A percentile compares a stretch with the other conserved stretches of the same genome.
These are phyloP conservation scores for Torulaspora gathmanii DNA, from an alignment of 805 yeast species.

Conservation along the genomic window DNA sequence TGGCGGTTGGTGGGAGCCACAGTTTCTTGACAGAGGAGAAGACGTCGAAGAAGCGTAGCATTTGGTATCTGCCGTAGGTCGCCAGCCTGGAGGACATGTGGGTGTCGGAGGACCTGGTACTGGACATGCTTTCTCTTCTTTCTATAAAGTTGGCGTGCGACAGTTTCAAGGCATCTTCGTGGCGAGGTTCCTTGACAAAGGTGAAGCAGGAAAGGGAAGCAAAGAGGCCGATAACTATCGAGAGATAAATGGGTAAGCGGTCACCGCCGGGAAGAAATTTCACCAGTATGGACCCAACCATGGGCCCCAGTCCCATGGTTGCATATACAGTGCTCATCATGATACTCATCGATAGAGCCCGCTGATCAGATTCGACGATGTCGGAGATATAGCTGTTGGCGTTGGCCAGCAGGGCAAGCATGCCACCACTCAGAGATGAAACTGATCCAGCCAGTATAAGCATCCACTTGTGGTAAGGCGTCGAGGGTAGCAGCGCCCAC, in stretches of 20 bases:
- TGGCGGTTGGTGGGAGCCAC: slow-evolving; percentile 40
- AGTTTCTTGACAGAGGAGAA: slow-evolving; percentile 50
- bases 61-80: slow-evolving; percentile 12
- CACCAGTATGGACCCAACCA: slow-evolving; percentile 45
- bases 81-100: not conserved
- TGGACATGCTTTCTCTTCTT: slow-evolving; percentile 31
- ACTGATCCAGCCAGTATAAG: slow-evolving; percentile 45
- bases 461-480: slow-evolving; percentile 36
- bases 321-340: slow-evolving; percentile 54
- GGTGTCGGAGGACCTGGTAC: slow-evolving; percentile 22
- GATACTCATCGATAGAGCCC: slow-evolving; percentile 57
- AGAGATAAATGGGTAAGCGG: slow-evolving; percentile 32
- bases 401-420: slow-evolving; percentile 50
- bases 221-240: slow-evolving; percentile 31
- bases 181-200: slow-evolving; percentile 61
- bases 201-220: slow-evolving; percentile 36
- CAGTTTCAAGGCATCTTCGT: slow-evolving; percentile 47
- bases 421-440: slow-evolving; percentile 59
- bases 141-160: slow-evolving; percentile 42
- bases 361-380: slow-evolving; percentile 55
- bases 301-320: slow-evolving; percentile 63
- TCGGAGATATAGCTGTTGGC: slow-evolving; percentile 71
- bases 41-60: slow-evolving; percentile 24
- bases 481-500: slow-evolving; percentile 34
- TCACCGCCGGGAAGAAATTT: slow-evolving; percentile 32